Conservation (phyloP, 1,284 basidiomycete genomes). For the Trametes sp. region DNA sequence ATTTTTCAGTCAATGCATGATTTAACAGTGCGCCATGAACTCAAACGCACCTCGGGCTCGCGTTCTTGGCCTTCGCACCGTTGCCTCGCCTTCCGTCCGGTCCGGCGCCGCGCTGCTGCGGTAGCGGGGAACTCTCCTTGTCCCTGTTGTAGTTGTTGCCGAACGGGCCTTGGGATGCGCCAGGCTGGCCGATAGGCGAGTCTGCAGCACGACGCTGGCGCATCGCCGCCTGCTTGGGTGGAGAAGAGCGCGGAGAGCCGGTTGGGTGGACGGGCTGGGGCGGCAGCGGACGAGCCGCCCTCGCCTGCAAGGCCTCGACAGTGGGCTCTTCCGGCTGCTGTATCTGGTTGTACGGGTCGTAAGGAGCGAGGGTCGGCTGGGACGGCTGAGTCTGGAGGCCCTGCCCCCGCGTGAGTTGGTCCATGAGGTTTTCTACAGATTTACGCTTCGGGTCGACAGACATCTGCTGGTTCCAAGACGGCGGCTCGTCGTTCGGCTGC, state of each 20-base stretch:
- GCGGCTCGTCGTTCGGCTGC: slow-evolving; percentile 56
- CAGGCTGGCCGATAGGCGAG: slow-evolving; percentile 49
- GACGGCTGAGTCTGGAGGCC: slow-evolving; percentile 45
- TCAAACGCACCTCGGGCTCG: slow-evolving; percentile 60
- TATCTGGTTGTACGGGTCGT: slow-evolving; percentile 53
- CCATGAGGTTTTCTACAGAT: slow-evolving; percentile 80
- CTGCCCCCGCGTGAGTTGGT: slow-evolving; percentile 69
- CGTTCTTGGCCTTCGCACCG: slow-evolving; percentile 54
- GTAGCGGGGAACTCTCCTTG: slow-evolving; percentile 73
- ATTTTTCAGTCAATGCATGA: neutral
- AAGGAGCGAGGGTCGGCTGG: slow-evolving; percentile 45
- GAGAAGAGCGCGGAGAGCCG: slow-evolving; percentile 69
- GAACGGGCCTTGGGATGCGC: slow-evolving; percentile 51
- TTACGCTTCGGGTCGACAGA: slow-evolving; percentile 74
- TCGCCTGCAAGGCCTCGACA: slow-evolving; percentile 51
- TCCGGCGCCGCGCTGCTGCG: slow-evolving; percentile 49
- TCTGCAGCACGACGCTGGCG: slow-evolving; percentile 44
- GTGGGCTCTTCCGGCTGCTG: slow-evolving; percentile 49
- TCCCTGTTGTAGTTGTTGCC: slow-evolving; percentile 54
- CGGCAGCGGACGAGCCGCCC: slow-evolving; percentile 57
- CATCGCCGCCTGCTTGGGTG: slow-evolving; percentile 56
- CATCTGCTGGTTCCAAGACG: slow-evolving; percentile 58
- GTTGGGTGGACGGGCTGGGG: slow-evolving; percentile 58
- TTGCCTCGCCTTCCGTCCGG: slow-evolving; percentile 48
- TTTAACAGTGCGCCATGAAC: neutral